Evolutionary conservation across 768 basidiomycete species (phyloP).

Genomic region (Serendipita vermifera): DNA sequence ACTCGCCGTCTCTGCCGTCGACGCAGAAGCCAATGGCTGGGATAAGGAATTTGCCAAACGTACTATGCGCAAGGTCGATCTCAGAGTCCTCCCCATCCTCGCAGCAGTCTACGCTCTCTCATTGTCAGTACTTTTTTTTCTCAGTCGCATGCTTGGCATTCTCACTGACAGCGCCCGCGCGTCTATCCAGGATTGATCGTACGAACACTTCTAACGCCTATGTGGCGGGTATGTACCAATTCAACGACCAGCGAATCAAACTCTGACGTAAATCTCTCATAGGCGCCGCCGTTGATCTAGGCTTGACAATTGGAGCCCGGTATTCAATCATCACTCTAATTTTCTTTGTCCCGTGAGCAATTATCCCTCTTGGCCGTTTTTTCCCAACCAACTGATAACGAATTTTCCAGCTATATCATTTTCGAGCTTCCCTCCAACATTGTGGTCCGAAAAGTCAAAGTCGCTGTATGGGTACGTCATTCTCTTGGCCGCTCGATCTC

Average conservation of each 20-base stretch:
- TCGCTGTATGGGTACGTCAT: background rate
- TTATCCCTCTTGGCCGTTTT: slow-evolving; percentile 5
- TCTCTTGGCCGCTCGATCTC: background rate
- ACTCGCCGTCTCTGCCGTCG: slow-evolving; percentile 79
- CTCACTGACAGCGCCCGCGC: background rate
- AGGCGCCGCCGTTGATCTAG: slow-evolving; percentile 11
- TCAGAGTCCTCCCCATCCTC: background rate
- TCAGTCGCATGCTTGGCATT: too few species aligned
- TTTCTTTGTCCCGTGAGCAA: slow-evolving; percentile 22
- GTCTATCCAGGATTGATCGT: background rate
- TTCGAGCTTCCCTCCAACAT: slow-evolving; percentile 23
- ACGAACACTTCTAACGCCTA: slow-evolving; percentile 7
- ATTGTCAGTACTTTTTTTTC: background rate
- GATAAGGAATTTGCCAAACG: slow-evolving; percentile 1
- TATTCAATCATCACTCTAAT: slow-evolving; percentile 21
- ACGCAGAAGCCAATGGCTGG: slow-evolving; percentile 23
- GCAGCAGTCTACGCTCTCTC: slow-evolving; percentile 1
- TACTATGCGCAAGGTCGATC: background rate
- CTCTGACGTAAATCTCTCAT: too few species aligned
- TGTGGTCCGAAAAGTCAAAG: slow-evolving; percentile 19
- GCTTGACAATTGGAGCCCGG: slow-evolving; percentile 19
- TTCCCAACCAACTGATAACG: background rate
- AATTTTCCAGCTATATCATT: slow-evolving; percentile 13
- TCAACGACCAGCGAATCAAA: too few species aligned
- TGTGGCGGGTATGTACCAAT: background rate